Percentiles rank a stretch among this genome's conserved stretches.
phyloP scores from a whole-genome alignment of 2,329 filamentous ascomycete genomes.

The Monosporascus ibericus region DNA sequence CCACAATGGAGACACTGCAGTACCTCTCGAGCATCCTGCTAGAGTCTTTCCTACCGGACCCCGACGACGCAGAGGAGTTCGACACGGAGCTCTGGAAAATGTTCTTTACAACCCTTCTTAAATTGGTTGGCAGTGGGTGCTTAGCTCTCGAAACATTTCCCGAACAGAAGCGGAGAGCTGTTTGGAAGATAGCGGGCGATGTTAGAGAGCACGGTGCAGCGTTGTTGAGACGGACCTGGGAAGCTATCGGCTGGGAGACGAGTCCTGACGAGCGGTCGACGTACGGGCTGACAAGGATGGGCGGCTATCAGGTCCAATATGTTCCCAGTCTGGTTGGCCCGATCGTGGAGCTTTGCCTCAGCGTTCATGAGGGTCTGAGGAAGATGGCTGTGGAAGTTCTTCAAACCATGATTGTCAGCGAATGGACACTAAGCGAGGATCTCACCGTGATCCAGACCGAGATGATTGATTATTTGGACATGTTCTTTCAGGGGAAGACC shows the following conservation, averaged over 20 bases:
- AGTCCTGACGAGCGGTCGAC: constrained; percentile 69
- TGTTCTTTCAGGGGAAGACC: constrained; percentile 81
- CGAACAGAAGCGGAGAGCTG: constrained; percentile 89
- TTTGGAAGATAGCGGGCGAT: constrained; percentile 98
- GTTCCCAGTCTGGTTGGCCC: constrained; percentile 87
- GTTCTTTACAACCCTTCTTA: constrained; percentile 85
- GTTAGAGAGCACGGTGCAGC: constrained; percentile 88
- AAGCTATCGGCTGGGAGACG: constrained; percentile 94
- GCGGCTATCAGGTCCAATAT: constrained; percentile 97
- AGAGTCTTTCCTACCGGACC: constrained; percentile 78
- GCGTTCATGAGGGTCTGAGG: constrained; percentile 86
- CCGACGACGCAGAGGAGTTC: constrained; percentile 86
- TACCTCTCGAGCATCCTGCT: constrained; percentile 74
- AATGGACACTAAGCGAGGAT: constrained; percentile 94
- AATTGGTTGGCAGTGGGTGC: constrained; percentile 81
- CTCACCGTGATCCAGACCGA: constrained; percentile 88
- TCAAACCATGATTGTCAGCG: constrained; percentile 96
- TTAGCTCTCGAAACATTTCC: constrained; percentile 92
- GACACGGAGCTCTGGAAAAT: constrained; percentile 91
- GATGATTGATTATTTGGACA: constrained; percentile 90
- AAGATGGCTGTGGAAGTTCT: constrained; percentile 88
- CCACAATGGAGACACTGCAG: constrained; percentile 78
- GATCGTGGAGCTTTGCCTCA: constrained; percentile 89
- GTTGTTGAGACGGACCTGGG: constrained; percentile 79
- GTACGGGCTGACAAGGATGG: constrained; percentile 78